phyloP scores from a whole-genome alignment of 148 eudicot species.

The Fallopia convolvulus region DNA sequence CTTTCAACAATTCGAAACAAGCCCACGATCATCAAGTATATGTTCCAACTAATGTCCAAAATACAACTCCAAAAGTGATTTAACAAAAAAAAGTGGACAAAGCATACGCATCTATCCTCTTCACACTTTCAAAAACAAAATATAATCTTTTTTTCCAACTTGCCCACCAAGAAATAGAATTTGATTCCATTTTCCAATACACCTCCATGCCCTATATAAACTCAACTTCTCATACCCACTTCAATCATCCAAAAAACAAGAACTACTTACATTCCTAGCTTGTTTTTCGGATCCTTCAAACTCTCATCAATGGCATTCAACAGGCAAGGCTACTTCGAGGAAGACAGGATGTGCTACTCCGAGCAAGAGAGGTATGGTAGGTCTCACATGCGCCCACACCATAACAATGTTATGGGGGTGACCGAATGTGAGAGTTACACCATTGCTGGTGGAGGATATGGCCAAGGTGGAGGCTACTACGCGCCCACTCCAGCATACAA shows the following conservation, averaged over 20 bases:
- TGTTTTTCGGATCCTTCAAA: background rate
- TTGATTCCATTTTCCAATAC: background rate
- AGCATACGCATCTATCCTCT: slow-evolving; percentile 3
- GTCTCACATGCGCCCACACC: background rate
- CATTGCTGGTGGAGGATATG: background rate
- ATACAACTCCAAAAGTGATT: background rate
- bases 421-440: background rate
- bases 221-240: background rate
- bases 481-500: background rate
- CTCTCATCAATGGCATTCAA: background rate
- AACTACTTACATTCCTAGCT: background rate
- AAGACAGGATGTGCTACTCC: slow-evolving; percentile 3
- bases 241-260: background rate
- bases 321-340: background rate
- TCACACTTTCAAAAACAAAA: background rate
- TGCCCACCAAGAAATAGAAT: slow-evolving; percentile 2
- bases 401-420: background rate
- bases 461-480: background rate
- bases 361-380: background rate
- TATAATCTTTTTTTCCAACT: background rate
- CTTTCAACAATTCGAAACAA: background rate
- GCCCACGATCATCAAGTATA: slow-evolving; percentile 7
- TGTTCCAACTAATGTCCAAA: background rate
- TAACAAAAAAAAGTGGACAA: background rate
- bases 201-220: background rate